Conservation (phyloP, 148 eudicot species). For the Suaeda aralocaspica region DNA sequence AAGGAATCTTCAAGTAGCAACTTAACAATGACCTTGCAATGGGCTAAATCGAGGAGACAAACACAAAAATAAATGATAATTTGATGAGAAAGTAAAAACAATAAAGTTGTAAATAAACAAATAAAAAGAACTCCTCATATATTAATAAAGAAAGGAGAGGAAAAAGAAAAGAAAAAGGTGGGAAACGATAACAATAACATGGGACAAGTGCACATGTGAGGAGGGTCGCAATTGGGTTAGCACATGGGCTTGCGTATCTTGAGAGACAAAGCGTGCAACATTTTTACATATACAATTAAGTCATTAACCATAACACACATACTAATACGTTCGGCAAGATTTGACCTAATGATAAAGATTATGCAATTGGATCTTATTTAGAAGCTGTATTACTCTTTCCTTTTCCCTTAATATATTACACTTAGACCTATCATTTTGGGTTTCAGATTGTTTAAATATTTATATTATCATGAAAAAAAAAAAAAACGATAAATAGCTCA, state of each 20-base stretch:
- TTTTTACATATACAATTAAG: too few species aligned
- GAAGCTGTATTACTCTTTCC: too few species aligned
- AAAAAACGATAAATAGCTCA: too few species aligned
- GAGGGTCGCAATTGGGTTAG: background rate
- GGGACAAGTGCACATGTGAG: conserved; percentile 22
- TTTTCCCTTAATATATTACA: too few species aligned
- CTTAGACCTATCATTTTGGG: too few species aligned
- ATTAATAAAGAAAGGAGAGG: background rate
- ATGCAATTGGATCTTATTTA: too few species aligned
- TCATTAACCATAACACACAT: too few species aligned
- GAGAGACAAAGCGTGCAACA: conserved; percentile 23
- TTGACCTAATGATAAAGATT: too few species aligned
- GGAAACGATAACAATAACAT: background rate
- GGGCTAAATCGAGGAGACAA: conserved; percentile 12
- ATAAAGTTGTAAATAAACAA: background rate
- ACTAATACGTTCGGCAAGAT: too few species aligned
- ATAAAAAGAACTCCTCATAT: background rate
- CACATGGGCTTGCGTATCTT: conserved; percentile 26
- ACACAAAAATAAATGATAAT: conserved; percentile 1
- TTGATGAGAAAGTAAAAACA: background rate
- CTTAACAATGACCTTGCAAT: background rate
- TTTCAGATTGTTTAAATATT: too few species aligned
- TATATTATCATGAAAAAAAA: too few species aligned
- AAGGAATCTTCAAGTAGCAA: too few species aligned
- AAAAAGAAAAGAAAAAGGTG: background rate